Percentiles rank a stretch among this genome's conserved stretches.
Conservation (phyloP, 2,329 filamentous ascomycete genomes). For the Aureobasidium sp. region DNA sequence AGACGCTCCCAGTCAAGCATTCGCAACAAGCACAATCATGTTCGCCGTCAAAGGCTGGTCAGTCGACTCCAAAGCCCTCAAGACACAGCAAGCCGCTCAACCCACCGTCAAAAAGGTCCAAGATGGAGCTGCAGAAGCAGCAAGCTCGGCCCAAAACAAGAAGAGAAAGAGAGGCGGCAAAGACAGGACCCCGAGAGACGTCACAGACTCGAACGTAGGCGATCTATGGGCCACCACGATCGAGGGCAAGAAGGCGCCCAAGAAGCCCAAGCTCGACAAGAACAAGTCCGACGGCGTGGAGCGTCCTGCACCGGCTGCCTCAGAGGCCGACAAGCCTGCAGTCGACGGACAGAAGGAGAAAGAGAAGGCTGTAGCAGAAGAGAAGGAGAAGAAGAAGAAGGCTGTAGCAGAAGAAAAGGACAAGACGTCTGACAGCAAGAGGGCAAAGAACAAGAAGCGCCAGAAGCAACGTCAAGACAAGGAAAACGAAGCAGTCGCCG, state of each 20-base stretch:
- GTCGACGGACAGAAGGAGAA: conserved; percentile 23
- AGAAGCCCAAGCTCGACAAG: conserved; percentile 25
- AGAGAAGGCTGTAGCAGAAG: conserved; percentile 20
- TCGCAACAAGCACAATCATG: conserved; percentile 45
- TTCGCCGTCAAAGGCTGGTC: conserved; percentile 94
- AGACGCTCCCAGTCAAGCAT: no score
- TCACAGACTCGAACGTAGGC: conserved; percentile 65
- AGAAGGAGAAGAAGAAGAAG: conserved; percentile 33
- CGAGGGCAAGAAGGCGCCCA: conserved; percentile 29
- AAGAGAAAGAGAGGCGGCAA: conserved; percentile 44
- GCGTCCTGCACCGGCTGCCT: conserved; percentile 8
- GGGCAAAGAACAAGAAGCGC: conserved; percentile 22
- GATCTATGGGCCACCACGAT: conserved; percentile 72
- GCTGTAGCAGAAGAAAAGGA: conserved; percentile 27
- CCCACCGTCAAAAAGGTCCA: conserved; percentile 24
- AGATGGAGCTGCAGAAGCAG: conserved; percentile 21
- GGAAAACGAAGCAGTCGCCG: conserved; percentile 29
- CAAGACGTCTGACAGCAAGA: conserved; percentile 25
- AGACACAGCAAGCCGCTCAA: conserved; percentile 54
- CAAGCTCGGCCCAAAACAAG: conserved; percentile 30
- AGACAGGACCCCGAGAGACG: conserved; percentile 32
- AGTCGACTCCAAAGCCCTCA: conserved; percentile 63
- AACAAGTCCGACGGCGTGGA: conserved; percentile 30
- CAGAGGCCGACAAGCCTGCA: conserved; percentile 24
- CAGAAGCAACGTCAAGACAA: conserved; percentile 10